phyloP scores from a whole-genome alignment of 164 flowering plant species.

The Chimonanthus praecox region DNA sequence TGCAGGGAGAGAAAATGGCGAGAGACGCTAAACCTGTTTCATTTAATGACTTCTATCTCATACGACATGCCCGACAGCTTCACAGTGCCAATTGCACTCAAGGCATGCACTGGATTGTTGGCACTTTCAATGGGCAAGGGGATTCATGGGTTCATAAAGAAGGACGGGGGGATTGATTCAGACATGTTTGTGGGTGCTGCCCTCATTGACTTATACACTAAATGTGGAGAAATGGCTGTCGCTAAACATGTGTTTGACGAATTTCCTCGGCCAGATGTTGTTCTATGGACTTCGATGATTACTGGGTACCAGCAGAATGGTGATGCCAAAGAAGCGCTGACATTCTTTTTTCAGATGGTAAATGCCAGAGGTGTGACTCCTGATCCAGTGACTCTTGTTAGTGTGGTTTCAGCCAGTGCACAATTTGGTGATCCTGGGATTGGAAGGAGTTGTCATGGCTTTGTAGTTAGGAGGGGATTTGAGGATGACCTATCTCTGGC shows the following conservation, averaged over 20 bases:
- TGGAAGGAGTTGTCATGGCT: constrained; percentile 51
- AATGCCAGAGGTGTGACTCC: constrained; percentile 12
- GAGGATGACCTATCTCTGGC: constrained; percentile 25
- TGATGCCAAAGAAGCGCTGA: constrained; percentile 29
- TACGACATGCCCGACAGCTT: constrained; percentile 31
- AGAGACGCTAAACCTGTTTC: constrained; percentile 33
- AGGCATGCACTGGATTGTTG: constrained; percentile 42
- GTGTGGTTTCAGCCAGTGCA: constrained; percentile 49
- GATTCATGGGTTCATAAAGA: constrained; percentile 46
- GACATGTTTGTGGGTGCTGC: constrained; percentile 57
- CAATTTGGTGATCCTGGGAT: constrained; percentile 15
- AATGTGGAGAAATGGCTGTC: constrained; percentile 43
- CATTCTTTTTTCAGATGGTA: constrained; percentile 28
- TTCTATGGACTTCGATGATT: constrained; percentile 58
- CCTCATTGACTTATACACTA: constrained; percentile 44
- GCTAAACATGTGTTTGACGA: constrained; percentile 42
- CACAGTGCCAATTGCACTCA: constrained; percentile 35
- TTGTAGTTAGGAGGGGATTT: constrained; percentile 28
- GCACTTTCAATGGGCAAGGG: constrained; percentile 26
- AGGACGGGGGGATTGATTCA: constrained; percentile 17
- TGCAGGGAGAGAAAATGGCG: constrained; percentile 32
- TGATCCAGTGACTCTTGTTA: constrained; percentile 45
- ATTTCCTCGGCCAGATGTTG: constrained; percentile 40
- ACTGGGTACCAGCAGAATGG: constrained; percentile 53
- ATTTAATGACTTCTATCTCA: constrained; percentile 14